phyloP scores from a whole-genome alignment of 768 basidiomycete genomes.

The Lentinula aciculospora region DNA sequence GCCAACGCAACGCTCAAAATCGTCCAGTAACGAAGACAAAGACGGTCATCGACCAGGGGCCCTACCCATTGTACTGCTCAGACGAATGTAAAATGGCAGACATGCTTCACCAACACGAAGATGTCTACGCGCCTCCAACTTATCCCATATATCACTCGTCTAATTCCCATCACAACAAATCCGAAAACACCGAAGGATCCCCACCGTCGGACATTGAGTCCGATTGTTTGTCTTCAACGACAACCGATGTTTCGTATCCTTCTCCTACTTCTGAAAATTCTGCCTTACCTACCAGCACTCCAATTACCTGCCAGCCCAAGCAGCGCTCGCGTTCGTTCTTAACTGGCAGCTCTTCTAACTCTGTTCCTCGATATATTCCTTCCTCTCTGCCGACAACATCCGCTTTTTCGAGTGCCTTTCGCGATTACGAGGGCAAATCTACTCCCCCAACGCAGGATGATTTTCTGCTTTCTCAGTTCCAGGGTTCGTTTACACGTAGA shows the following conservation, averaged over 20 bases:
- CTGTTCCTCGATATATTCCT: conserved; percentile 37
- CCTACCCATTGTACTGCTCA: conserved; percentile 82
- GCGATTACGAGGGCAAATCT: conserved; percentile 7
- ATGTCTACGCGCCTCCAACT: conserved; percentile 36
- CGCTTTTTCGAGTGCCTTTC: conserved; percentile 10
- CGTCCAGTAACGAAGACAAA: conserved; percentile 38
- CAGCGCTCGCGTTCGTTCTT: conserved; percentile 5
- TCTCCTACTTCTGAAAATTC: conserved; percentile 9
- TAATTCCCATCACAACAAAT: conserved; percentile 25
- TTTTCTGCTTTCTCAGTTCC: conserved; percentile 49
- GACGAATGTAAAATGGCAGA: conserved; percentile 68
- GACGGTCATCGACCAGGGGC: conserved; percentile 73
- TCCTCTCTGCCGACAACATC: conserved; percentile 34
- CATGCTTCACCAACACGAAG: conserved; percentile 27
- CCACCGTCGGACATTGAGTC: conserved; percentile 28
- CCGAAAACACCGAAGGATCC: conserved; percentile 33
- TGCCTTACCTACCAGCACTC: not conserved
- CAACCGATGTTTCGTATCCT: conserved; percentile 5
- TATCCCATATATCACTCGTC: conserved; percentile 27
- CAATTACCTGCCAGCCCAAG: not conserved
- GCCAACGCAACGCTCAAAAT: conserved; percentile 15
- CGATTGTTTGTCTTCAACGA: conserved; percentile 5
- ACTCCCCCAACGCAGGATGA: conserved; percentile 27
- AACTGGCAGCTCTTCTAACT: conserved; percentile 15
- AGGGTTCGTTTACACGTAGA: conserved; percentile 50